A percentile compares a stretch with the other conserved stretches of the same genome.
Conservation (phyloP, 495 filamentous ascomycete genomes). For the Parmelia sp. region DNA sequence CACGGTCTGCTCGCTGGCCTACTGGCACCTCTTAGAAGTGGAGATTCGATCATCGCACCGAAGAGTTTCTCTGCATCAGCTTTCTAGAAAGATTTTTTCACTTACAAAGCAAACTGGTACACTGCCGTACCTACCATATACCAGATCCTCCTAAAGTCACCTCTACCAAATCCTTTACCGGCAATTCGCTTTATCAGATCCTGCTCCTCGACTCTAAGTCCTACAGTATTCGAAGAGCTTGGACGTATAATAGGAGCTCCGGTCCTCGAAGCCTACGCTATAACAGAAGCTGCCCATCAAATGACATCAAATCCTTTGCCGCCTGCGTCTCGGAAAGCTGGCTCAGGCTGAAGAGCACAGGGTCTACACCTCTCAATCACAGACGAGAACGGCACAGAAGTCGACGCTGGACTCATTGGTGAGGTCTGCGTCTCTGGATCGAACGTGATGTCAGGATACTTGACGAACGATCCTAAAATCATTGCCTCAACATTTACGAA, state of each 20-base stretch:
- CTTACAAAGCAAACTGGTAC: conserved; percentile 73
- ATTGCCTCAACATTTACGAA: too few relatives aligned
- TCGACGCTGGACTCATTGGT: conserved; percentile 58
- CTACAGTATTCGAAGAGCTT: conserved; percentile 65
- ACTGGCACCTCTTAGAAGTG: conserved; percentile 62
- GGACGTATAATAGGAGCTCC: conserved; percentile 66
- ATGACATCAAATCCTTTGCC: conserved; percentile 84
- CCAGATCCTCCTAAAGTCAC: conserved; percentile 70
- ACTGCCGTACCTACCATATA: conserved; percentile 84
- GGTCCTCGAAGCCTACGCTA: conserved; percentile 77
- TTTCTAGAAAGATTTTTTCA: conserved; percentile 71
- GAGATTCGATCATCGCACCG: conserved; percentile 68
- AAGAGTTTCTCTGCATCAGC: conserved; percentile 70
- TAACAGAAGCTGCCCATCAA: conserved; percentile 88
- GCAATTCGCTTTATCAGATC: conserved; percentile 78
- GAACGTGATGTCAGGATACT: conserved; percentile 59
- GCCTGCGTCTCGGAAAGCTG: conserved; percentile 63
- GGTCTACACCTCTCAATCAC: conserved; percentile 75
- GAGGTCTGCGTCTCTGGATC: conserved; percentile 75
- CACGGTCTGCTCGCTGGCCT: conserved; percentile 76
- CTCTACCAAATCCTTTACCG: conserved; percentile 56
- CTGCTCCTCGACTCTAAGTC: conserved; percentile 72
- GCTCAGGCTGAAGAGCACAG: conserved; percentile 70
- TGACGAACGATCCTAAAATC: neutral
- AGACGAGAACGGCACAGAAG: conserved; percentile 54